Evolutionary conservation across 305 asterid genomes (phyloP).

Genomic region (Fraxinus greggii): DNA sequence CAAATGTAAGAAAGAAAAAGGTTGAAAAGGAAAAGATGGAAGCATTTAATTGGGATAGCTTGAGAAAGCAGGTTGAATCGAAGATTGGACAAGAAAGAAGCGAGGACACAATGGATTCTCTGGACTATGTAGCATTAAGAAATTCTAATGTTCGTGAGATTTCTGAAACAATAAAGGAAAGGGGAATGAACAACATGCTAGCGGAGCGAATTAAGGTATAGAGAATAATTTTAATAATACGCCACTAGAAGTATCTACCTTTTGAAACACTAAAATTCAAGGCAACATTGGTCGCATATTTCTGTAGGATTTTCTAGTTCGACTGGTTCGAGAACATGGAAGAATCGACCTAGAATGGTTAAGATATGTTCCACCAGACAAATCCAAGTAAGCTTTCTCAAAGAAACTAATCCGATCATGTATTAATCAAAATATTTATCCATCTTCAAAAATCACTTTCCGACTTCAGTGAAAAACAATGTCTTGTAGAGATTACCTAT

Average conservation of each 20-base stretch:
- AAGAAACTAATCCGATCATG: constrained; percentile 15
- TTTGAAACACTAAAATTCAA: constrained; percentile 4
- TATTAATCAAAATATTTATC: constrained; percentile 1
- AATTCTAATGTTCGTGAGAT: constrained; percentile 65
- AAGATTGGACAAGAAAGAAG: constrained; percentile 38
- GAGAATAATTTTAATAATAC: neutral
- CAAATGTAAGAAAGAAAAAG: constrained; percentile 38
- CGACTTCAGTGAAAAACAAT: constrained; percentile 18
- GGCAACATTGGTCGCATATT: constrained; percentile 21
- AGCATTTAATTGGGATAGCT: constrained; percentile 46
- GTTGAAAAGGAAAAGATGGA: constrained; percentile 23
- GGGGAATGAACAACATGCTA: constrained; percentile 95
- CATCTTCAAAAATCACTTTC: constrained; percentile 10
- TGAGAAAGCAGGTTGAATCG: constrained; percentile 37
- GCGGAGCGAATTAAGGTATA: constrained; percentile 89
- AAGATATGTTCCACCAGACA: constrained; percentile 71
- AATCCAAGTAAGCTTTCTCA: constrained; percentile 57
- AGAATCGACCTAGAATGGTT: constrained; percentile 86
- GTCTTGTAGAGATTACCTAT: constrained; percentile 71
- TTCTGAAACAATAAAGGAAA: constrained; percentile 74
- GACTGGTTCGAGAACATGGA: constrained; percentile 76
- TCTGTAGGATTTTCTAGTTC: constrained; percentile 78
- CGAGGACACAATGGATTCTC: constrained; percentile 63
- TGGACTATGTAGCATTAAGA: constrained; percentile 76
- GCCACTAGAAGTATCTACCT: constrained; percentile 3